Evolutionary conservation across 495 filamentous ascomycete species (phyloP), one percentile per base, ranked within the genome.

Genomic region (Astrothelium macrocarpum): DNA sequence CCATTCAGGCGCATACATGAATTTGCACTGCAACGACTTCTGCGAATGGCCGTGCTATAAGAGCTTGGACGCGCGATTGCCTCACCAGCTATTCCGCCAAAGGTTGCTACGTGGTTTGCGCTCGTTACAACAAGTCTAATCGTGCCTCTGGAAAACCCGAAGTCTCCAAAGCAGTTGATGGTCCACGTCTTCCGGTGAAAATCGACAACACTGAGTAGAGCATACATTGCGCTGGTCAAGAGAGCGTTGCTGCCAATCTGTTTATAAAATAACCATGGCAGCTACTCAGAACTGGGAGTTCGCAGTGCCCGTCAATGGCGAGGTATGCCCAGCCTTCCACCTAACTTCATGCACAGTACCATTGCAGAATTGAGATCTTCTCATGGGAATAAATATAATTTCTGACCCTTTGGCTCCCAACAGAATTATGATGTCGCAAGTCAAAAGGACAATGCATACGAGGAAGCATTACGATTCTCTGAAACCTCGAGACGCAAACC

Each of bases 251-350:
- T 20, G 29, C 10, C n/a, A 16, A 29, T 9, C 10, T 9, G 20
- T 25, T 26, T 7, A 29, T 25, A 9, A 7, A 28, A 56, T 11
- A 56, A 29, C 25, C 49, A 56, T 56, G 49, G 49, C 49, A 16
- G 12, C 49, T 28, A 56, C 49, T 16, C 20, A 20, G 5, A 26
- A 29, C 20, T 56, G 49, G 49, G 49, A 56, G 29, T 29, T n/a
- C 16, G 49, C 49, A 26, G 49, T 56, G 49, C 49, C 49, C 9
- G 49, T 56, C 49, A 56, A 56, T 29, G 49, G 49, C 20, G 49
- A 28, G 49, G 49, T 56, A 29, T 29, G n/a, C 25, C 5, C 23
- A 49, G n/a, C n/a, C 10, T 49, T 12, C 0, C 45, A 20, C 45
- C n/a, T 20, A 49, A 18, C 23, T 20, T n/a, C 45, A 12, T 49